phyloP scores from a whole-genome alignment of 306 rosid genomes.

The Luffa aegyptiaca region DNA sequence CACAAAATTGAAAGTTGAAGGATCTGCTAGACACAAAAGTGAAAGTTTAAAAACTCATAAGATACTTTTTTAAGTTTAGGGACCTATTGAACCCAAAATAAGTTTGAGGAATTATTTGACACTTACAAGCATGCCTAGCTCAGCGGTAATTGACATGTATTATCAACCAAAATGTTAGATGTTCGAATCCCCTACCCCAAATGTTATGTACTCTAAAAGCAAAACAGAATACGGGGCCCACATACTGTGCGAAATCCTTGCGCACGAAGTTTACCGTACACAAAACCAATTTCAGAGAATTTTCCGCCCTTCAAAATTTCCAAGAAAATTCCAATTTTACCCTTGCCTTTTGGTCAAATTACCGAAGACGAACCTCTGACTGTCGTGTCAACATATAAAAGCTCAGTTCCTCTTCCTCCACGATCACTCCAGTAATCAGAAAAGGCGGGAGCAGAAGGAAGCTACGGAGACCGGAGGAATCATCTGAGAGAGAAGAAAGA shows the following conservation, averaged over 20 bases:
- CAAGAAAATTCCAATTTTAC: neutral
- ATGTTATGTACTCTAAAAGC: no score
- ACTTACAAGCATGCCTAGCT: no score
- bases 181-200: no score
- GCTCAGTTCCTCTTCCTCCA: neutral
- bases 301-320: neutral
- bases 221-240: neutral
- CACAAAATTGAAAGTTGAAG: no score
- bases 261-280: conserved; percentile 4
- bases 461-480: neutral
- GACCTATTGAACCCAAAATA: no score
- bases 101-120: no score
- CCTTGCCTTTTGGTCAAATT: neutral
- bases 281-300: neutral
- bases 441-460: neutral
- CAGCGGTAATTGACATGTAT: no score
- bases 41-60: no score
- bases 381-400: neutral
- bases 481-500: neutral
- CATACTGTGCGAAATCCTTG: neutral
- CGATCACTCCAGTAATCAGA: neutral
- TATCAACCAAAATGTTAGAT: no score
- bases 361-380: neutral
- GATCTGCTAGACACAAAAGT: no score
- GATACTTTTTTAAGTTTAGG: no score